Evolutionary conservation across 352 stramenopile genomes (phyloP).

Genomic region (Phytophthora uliginosa): DNA sequence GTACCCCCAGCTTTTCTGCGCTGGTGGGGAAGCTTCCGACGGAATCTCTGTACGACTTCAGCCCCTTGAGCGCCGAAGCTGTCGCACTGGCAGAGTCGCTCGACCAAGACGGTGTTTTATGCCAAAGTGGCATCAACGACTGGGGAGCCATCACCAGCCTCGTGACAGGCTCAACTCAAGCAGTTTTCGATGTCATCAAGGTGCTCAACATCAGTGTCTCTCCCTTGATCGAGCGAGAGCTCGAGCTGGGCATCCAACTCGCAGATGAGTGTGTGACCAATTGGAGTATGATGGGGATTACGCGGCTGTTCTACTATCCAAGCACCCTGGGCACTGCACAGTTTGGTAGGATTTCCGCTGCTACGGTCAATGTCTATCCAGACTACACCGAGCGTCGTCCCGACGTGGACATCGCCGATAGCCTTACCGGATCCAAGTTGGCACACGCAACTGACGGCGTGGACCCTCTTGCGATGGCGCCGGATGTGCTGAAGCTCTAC

Average conservation of each 20-base stretch:
- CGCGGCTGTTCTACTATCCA: constrained; percentile 4
- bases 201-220: too few species aligned
- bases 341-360: constrained; percentile 16
- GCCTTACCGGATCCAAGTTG: constrained; percentile 9
- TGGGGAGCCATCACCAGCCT: neutral
- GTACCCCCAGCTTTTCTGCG: neutral
- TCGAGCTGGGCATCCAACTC: neutral
- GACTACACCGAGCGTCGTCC: constrained; percentile 27
- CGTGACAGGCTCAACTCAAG: neutral
- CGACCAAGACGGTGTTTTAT: too few species aligned
- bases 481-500: constrained; percentile 15
- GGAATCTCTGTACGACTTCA: neutral
- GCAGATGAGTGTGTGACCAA: neutral
- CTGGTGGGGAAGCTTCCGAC: neutral
- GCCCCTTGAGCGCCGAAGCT: neutral
- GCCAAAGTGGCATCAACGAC: too few species aligned
- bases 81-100: neutral
- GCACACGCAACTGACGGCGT: constrained; percentile 5
- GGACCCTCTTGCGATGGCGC: constrained; percentile 1
- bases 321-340: neutral
- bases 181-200: too few species aligned
- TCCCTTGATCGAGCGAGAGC: neutral
- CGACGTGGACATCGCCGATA: constrained; percentile 4
- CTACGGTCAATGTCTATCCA: constrained; percentile 17
- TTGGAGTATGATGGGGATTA: neutral